Conservation (phyloP, 371 early-diverging fungal species). For the Mucor plumbeus region DNA sequence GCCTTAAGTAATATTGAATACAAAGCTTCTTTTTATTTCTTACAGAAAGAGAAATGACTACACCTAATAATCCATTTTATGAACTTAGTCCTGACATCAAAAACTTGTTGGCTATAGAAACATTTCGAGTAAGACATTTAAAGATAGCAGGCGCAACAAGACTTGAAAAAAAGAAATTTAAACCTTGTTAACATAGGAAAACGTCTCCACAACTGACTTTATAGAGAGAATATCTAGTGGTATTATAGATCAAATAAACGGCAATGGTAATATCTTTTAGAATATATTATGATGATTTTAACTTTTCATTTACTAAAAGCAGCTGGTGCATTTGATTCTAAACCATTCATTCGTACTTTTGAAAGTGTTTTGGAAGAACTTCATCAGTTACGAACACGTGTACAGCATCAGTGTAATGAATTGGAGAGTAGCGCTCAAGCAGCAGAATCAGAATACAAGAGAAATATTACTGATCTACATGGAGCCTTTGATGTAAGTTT, state of each 20-base stretch:
- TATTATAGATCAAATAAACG: conserved; percentile 42
- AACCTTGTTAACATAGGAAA: conserved; percentile 35
- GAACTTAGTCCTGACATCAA: conserved; percentile 29
- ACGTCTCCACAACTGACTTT: conserved; percentile 63
- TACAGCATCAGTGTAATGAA: conserved; percentile 83
- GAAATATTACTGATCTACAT: conserved; percentile 74
- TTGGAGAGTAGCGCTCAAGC: conserved; percentile 78
- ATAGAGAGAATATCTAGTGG: conserved; percentile 57
- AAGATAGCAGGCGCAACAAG: too few species aligned
- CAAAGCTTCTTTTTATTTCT: neutral
- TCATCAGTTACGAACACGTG: conserved; percentile 68
- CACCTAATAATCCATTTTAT: conserved; percentile 25
- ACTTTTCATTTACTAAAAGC: neutral
- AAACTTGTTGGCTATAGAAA: conserved; percentile 24
- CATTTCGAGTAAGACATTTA: conserved; percentile 22
- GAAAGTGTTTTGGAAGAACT: conserved; percentile 87
- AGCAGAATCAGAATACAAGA: conserved; percentile 77
- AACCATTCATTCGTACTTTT: conserved; percentile 89
- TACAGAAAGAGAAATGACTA: neutral
- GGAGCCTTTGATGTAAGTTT: conserved; percentile 71
- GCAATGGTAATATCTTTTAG: neutral
- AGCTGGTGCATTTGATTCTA: conserved; percentile 64
- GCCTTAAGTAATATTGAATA: neutral
- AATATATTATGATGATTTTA: conserved; percentile 16
- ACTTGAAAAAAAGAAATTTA: neutral